phyloP scores from a whole-genome alignment of 345 rosid species.

The Murraya paniculata region DNA sequence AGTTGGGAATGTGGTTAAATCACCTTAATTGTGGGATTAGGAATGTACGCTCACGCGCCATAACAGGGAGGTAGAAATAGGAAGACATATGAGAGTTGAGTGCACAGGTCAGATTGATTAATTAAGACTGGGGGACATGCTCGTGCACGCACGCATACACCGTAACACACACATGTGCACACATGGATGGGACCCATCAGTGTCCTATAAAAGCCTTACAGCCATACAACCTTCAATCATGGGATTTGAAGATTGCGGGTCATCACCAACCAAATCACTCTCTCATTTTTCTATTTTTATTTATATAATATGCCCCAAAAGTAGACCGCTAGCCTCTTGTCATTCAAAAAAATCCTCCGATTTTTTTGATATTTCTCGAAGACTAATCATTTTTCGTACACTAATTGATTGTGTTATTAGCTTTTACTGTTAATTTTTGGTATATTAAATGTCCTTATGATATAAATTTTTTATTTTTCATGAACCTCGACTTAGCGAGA shows the following conservation, averaged over 20 bases:
- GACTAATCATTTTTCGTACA: no score
- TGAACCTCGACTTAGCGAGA: no score
- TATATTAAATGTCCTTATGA: no score
- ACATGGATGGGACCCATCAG: slow-evolving; percentile 29
- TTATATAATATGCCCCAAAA: background rate
- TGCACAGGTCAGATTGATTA: background rate
- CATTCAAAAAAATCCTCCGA: background rate
- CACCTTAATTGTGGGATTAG: no score
- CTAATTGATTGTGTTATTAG: background rate
- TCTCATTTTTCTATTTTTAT: background rate
- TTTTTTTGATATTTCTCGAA: no score
- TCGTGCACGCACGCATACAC: slow-evolving; percentile 18
- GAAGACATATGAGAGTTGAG: background rate
- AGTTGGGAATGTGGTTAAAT: no score
- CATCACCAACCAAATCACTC: background rate
- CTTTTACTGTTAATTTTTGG: no score
- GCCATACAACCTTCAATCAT: slow-evolving; percentile 17
- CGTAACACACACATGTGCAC: slow-evolving; percentile 27
- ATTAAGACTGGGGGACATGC: background rate
- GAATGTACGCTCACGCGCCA: background rate
- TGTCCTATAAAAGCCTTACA: slow-evolving; percentile 27
- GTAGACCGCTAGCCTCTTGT: background rate
- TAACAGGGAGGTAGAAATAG: background rate
- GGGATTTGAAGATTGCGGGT: background rate
- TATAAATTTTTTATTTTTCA: no score